phyloP scores from a whole-genome alignment of 2,329 filamentous ascomycete genomes.

The Zalaria obscura region DNA sequence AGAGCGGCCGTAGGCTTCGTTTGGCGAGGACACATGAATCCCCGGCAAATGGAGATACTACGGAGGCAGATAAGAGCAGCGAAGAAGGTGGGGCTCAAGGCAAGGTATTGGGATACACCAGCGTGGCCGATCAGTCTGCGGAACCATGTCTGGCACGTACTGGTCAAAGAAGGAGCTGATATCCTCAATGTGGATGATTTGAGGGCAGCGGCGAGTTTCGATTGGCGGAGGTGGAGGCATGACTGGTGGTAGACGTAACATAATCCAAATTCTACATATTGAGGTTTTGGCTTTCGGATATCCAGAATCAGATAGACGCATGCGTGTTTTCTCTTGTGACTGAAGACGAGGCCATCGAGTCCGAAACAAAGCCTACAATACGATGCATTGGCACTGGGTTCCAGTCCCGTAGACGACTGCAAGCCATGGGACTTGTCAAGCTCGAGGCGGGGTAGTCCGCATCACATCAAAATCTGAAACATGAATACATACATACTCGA shows the following conservation, averaged over 20 bases:
- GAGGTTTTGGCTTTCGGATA: too few relatives aligned
- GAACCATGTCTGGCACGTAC: constrained; percentile 39
- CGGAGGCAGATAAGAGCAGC: constrained; percentile 38
- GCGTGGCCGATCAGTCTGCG: constrained; percentile 39
- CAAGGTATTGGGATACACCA: constrained; percentile 43
- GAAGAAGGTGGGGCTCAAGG: constrained; percentile 37
- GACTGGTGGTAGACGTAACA: constrained; percentile 3
- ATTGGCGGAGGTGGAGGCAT: constrained; percentile 26
- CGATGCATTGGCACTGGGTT: too few relatives aligned
- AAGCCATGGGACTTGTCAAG: too few relatives aligned
- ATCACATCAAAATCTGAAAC: too few relatives aligned
- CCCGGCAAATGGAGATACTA: constrained; percentile 30
- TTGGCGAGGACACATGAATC: constrained; percentile 33
- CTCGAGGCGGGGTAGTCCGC: too few relatives aligned
- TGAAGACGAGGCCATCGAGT: too few relatives aligned
- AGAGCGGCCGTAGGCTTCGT: constrained; percentile 31
- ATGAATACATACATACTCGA: too few relatives aligned
- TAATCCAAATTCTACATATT: not conserved
- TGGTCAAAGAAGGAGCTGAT: constrained; percentile 40
- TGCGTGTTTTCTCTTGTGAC: too few relatives aligned
- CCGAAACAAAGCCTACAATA: too few relatives aligned
- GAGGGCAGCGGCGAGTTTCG: constrained; percentile 28
- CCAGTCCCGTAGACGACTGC: too few relatives aligned
- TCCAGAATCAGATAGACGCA: too few relatives aligned
- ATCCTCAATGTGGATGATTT: constrained; percentile 46